Conservation (phyloP, 225 moss, liverwort and hornwort genomes). For the Lunularia cruciata region DNA sequence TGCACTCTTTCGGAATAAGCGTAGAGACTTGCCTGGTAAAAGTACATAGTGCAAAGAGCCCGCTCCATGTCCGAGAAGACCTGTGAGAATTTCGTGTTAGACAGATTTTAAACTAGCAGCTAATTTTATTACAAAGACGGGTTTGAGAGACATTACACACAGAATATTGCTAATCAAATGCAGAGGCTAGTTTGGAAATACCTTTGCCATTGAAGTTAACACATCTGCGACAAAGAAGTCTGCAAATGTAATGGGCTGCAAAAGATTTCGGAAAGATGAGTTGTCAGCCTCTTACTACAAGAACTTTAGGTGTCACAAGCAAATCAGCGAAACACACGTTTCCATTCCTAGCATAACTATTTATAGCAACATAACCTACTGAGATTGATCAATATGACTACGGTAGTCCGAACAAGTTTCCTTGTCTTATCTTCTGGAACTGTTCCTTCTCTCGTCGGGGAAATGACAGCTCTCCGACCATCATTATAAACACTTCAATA, state of each 20-base stretch:
- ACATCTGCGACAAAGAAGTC: slow-evolving; percentile 86
- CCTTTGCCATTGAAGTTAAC: slow-evolving; percentile 69
- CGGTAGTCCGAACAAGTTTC: too few relatives aligned
- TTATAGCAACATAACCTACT: not conserved
- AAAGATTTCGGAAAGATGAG: not conserved
- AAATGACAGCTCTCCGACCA: too few relatives aligned
- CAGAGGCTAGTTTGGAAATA: too few relatives aligned
- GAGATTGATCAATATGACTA: too few relatives aligned
- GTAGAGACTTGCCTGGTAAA: slow-evolving; percentile 55
- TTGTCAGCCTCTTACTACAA: not conserved
- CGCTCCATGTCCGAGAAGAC: slow-evolving; percentile 81
- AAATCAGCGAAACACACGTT: not conserved
- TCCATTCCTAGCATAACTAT: not conserved
- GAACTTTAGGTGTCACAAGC: not conserved
- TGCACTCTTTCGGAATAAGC: not conserved
- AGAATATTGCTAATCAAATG: too few relatives aligned
- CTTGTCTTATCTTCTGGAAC: too few relatives aligned
- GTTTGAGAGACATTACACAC: not conserved
- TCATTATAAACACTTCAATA: too few relatives aligned
- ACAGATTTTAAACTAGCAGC: slow-evolving; percentile 2
- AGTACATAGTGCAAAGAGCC: slow-evolving; percentile 76
- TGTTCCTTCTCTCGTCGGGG: too few relatives aligned
- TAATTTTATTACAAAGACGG: not conserved
- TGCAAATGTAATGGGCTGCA: slow-evolving; percentile 75
- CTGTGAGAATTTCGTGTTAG: slow-evolving; percentile 32